Evolutionary conservation across 1,139 yeast genomes (phyloP), one percentile per base, ranked within the genome.

Genomic region (Kodamaea fungicola): DNA sequence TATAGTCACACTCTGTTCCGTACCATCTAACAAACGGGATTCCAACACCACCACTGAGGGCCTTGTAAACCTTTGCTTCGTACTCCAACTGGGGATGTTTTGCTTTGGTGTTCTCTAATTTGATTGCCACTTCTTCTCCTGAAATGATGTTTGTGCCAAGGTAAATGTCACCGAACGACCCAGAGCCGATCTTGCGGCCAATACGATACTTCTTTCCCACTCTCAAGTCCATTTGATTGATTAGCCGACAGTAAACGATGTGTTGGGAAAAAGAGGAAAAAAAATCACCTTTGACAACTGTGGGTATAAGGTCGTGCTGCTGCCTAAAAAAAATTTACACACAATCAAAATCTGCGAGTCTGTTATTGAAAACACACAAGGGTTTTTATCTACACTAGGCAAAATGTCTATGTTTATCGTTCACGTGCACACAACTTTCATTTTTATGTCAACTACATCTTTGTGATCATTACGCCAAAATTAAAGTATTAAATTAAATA

Each of bases 101-200:
- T 2, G 97, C 96, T 45, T 85, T 75, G 42, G 86, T 80, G 49
- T 87, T 83, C 59, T 92, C 98, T 47, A 92, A 72, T 62, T 92
- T 92, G 67, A 92, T 90, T 51, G 97, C 98, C 36, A 92, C 97
- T 61, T 92, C 96, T 62, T 92, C 97, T 30, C 97, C 97, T 31
- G 95, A 85, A 34, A 92, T 86, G 62, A 92, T 80, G 64, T 92
- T 92, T 30, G 96, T 88, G 32, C 94, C 95, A 43, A 89, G 74
- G 62, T 92, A 92, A 52, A 92, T 92, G 59, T 92, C 98, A 44
- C 98, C 98, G 61, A 92, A 92, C 7, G 97, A 90, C 13, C 98
- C 98, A 34, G 95, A 83, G 10, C 98, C 98, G 53, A 92, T 92
- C 67, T 92, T 92, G 49, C 97, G 84, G 34, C 97, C 97, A 54